These are phyloP conservation scores for Epichloe gansuensis DNA, from an alignment of 2,329 filamentous ascomycete genomes.

Conservation along the genomic window DNA sequence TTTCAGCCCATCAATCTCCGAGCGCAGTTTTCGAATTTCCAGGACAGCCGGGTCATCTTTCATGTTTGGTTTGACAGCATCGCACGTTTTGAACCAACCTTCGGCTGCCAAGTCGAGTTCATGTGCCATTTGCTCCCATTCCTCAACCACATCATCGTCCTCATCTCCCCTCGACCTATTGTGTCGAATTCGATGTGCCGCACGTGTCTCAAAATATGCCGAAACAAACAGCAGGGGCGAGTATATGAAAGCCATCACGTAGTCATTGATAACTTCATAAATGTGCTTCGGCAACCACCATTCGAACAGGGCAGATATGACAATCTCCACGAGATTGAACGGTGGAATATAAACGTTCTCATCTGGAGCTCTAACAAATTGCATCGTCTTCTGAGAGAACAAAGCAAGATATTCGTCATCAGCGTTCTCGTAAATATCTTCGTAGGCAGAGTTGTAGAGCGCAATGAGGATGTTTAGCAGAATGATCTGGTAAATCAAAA, in stretches of 20 bases:
- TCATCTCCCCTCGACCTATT: conserved; percentile 73
- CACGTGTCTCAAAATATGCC: conserved; percentile 55
- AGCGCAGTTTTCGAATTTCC: conserved; percentile 48
- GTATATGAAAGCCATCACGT: conserved; percentile 78
- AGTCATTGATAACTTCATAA: conserved; percentile 78
- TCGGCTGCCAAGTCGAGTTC: conserved; percentile 70
- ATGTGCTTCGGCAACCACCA: conserved; percentile 75
- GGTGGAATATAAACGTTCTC: conserved; percentile 97
- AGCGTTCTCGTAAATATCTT: conserved; percentile 86
- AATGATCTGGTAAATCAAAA: conserved; percentile 36
- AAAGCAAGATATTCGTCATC: conserved; percentile 92
- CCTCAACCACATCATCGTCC: conserved; percentile 78
- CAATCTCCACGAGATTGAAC: conserved; percentile 84
- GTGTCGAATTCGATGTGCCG: conserved; percentile 51
- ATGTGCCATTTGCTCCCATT: conserved; percentile 76
- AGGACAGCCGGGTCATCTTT: conserved; percentile 64
- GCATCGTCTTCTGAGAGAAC: conserved; percentile 88
- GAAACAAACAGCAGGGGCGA: conserved; percentile 70
- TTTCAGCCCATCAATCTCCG: conserved; percentile 46
- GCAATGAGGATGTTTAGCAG: conserved; percentile 94
- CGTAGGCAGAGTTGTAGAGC: conserved; percentile 91
- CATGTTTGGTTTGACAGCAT: conserved; percentile 65
- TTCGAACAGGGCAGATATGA: conserved; percentile 68
- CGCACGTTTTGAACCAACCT: conserved; percentile 73
- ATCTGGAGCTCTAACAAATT: conserved; percentile 90